Conservation (phyloP, 768 basidiomycete species). For the Cystofilobasidium bisporidii region DNA sequence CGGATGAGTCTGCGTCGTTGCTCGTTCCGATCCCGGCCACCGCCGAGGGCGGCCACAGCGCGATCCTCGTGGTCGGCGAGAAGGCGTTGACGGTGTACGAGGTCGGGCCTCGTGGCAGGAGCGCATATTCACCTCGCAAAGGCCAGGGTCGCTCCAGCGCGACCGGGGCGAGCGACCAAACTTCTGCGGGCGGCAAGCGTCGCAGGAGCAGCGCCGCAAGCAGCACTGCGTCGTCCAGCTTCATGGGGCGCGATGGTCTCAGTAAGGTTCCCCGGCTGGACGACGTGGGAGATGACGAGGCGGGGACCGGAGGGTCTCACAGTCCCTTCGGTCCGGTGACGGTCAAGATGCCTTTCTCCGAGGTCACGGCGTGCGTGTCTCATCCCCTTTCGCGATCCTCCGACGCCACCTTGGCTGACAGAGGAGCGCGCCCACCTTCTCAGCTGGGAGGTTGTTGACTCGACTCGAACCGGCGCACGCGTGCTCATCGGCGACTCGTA, state of each 20-base stretch:
- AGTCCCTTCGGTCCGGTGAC: background rate
- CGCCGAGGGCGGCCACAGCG: background rate
- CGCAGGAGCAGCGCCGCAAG: slow-evolving; percentile 26
- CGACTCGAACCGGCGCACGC: slow-evolving; percentile 1
- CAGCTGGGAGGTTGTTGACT: slow-evolving; percentile 22
- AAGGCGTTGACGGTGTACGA: slow-evolving; percentile 27
- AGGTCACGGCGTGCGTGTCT: slow-evolving; percentile 56
- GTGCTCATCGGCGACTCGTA: slow-evolving; percentile 50
- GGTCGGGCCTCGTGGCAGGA: background rate
- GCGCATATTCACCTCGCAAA: too few species aligned
- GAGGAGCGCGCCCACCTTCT: too few species aligned
- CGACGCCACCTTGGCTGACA: too few species aligned
- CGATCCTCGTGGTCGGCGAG: slow-evolving; percentile 36
- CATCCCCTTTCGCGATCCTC: too few species aligned
- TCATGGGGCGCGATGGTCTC: background rate
- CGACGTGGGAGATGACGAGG: slow-evolving; percentile 15
- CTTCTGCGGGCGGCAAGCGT: slow-evolving; percentile 16
- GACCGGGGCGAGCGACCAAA: background rate
- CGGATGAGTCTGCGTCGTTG: slow-evolving; percentile 1
- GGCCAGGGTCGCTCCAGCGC: background rate
- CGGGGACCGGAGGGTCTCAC: background rate
- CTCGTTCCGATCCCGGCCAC: slow-evolving; percentile 14
- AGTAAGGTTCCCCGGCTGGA: background rate
- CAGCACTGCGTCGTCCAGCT: too few species aligned
- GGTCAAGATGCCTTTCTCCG: slow-evolving; percentile 56